These are phyloP conservation scores for Neofusicoccum kwambonambiense DNA, from an alignment of 2,329 filamentous ascomycete genomes.

Conservation along the genomic window DNA sequence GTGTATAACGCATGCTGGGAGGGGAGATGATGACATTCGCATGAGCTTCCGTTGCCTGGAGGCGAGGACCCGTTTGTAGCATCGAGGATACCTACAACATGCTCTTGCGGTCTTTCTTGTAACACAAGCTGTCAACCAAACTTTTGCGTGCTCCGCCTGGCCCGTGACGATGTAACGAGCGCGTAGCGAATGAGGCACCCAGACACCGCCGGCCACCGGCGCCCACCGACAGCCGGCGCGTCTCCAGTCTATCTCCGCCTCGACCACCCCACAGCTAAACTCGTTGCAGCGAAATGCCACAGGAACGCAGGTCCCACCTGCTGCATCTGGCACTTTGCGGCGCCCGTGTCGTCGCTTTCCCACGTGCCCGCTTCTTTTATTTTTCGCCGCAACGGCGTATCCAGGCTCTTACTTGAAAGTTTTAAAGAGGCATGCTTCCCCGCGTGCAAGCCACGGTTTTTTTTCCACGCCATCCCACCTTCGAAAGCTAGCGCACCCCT, in stretches of 20 bases:
- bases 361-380: not conserved
- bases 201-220: conserved; percentile 4
- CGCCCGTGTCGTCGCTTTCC: not conserved
- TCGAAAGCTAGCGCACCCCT: conserved; percentile 5
- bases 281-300: conserved; percentile 3
- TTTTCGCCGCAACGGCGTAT: not conserved
- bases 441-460: conserved; percentile 6
- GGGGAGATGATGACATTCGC: conserved; percentile 43
- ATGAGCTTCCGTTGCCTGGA: conserved; percentile 28
- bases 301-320: conserved; percentile 6
- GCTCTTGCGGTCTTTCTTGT: conserved; percentile 39
- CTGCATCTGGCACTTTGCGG: not conserved
- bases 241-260: conserved; percentile 10
- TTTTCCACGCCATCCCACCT: conserved; percentile 5
- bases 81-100: conserved; percentile 49
- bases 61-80: conserved; percentile 41
- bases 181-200: not conserved
- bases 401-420: not conserved
- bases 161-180: not conserved
- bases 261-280: conserved; percentile 13
- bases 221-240: conserved; percentile 6
- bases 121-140: conserved; percentile 6
- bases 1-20: conserved; percentile 43
- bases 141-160: not conserved
- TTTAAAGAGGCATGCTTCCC: not conserved